phyloP scores from a whole-genome alignment of 805 yeast genomes.

The Metahyphopichia silvanorum region DNA sequence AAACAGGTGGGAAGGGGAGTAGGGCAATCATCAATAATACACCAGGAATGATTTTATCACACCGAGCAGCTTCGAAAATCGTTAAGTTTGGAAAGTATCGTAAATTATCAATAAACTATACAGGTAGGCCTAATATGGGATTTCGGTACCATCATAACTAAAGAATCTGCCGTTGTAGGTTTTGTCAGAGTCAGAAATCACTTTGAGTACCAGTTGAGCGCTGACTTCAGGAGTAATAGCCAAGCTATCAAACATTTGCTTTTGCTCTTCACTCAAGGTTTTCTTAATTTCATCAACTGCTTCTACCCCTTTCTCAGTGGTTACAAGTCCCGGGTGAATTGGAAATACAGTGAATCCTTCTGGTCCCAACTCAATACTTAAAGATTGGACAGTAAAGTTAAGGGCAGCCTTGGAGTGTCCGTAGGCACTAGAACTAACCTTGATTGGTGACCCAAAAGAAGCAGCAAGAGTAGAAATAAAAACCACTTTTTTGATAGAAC shows the following conservation, averaged over 20 bases:
- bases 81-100: too few species aligned
- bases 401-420: slow-evolving; percentile 36
- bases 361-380: slow-evolving; percentile 18
- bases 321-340: slow-evolving; percentile 39
- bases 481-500: slow-evolving; percentile 20
- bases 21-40: too few species aligned
- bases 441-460: slow-evolving; percentile 18
- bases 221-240: slow-evolving; percentile 10
- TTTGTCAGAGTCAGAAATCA: slow-evolving; percentile 5
- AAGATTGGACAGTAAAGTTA: slow-evolving; percentile 22
- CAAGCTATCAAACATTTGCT: neutral
- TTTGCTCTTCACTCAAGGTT: slow-evolving; percentile 2
- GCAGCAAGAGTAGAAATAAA: slow-evolving; percentile 26
- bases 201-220: slow-evolving; percentile 6
- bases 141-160: slow-evolving; percentile 13
- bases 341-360: slow-evolving; percentile 25
- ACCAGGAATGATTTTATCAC: too few species aligned
- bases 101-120: too few species aligned
- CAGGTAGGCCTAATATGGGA: too few species aligned
- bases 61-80: too few species aligned
- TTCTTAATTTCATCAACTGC: neutral
- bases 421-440: slow-evolving; percentile 18
- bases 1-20: too few species aligned
- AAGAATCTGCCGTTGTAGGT: slow-evolving; percentile 11
- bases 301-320: slow-evolving; percentile 27